These are phyloP conservation scores for Calonectria multiphialidica DNA, from an alignment of 2,329 filamentous ascomycete species.

Conservation along the genomic window DNA sequence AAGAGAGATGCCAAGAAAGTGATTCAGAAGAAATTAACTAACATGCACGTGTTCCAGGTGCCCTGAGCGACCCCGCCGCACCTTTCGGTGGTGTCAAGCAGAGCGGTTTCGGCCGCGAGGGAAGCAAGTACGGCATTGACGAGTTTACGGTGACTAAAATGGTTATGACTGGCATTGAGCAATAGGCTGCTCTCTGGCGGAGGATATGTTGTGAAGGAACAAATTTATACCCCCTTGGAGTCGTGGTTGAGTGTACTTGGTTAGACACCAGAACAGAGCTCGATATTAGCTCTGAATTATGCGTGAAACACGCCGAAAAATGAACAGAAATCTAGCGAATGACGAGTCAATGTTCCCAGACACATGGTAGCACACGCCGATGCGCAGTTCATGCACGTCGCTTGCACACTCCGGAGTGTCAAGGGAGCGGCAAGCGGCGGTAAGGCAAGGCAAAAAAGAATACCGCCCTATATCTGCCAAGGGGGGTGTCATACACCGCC, in stretches of 20 bases:
- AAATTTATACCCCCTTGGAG: constrained; percentile 37
- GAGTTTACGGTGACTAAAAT: constrained; percentile 80
- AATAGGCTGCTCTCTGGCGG: constrained; percentile 23
- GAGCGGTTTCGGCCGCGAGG: constrained; percentile 81
- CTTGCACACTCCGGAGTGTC: not conserved
- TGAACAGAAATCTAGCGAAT: constrained; percentile 1
- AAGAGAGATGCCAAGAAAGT: no score
- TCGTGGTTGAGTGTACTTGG: not conserved
- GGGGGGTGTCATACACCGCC: constrained; percentile 3
- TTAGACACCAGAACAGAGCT: constrained; percentile 4
- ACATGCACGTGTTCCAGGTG: constrained; percentile 32
- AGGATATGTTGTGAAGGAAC: constrained; percentile 10
- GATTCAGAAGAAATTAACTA: constrained; percentile 15
- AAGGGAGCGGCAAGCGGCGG: constrained; percentile 17
- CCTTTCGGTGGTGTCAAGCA: constrained; percentile 83
- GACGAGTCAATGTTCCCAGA: not conserved
- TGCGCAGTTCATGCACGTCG: not conserved
- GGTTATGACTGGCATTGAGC: constrained; percentile 46
- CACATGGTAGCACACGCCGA: not conserved
- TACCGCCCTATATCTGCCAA: not conserved
- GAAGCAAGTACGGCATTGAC: constrained; percentile 78
- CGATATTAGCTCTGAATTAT: constrained; percentile 8
- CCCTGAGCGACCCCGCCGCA: constrained; percentile 65
- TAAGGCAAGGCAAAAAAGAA: not conserved
- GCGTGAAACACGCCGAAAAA: constrained; percentile 6